Evolutionary conservation across 768 basidiomycete species (phyloP).

Genomic region (Pleurotus sapidus): DNA sequence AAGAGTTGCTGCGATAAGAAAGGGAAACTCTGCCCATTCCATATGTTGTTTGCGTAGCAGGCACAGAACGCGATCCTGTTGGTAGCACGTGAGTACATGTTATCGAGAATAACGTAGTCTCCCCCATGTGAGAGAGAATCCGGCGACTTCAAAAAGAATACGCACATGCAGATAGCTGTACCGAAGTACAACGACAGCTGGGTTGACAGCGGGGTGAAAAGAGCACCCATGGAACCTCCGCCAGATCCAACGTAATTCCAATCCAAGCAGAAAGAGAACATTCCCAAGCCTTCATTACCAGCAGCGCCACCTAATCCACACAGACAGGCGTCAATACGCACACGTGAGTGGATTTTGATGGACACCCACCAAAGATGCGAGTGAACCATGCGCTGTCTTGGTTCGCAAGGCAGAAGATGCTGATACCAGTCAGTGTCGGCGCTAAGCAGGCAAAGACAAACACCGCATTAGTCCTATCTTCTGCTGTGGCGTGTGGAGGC

Average conservation of each 20-base stretch:
- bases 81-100: neutral
- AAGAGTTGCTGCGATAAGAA: conserved; percentile 44
- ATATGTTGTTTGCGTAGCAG: conserved; percentile 45
- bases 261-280: conserved; percentile 57
- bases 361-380: conserved; percentile 44
- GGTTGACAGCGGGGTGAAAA: conserved; percentile 52
- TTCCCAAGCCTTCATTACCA: conserved; percentile 61
- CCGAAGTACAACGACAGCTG: conserved; percentile 51
- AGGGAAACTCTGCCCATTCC: conserved; percentile 59
- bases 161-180: conserved; percentile 50
- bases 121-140: conserved; percentile 1
- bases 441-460: conserved; percentile 16
- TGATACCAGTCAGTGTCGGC: conserved; percentile 55
- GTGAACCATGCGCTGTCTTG: conserved; percentile 48
- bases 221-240: conserved; percentile 40
- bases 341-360: too few species aligned
- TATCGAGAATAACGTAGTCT: too few species aligned
- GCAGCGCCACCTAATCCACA: conserved; percentile 41
- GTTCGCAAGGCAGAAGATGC: conserved; percentile 53
- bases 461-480: too few species aligned
- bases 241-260: conserved; percentile 57
- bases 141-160: neutral
- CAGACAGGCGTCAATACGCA: neutral
- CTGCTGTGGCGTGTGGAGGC: too few species aligned
- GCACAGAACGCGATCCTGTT: conserved; percentile 41